These are phyloP conservation scores for Musa acuminata DNA, from an alignment of 176 grass and related monocot species.

Conservation along the genomic window DNA sequence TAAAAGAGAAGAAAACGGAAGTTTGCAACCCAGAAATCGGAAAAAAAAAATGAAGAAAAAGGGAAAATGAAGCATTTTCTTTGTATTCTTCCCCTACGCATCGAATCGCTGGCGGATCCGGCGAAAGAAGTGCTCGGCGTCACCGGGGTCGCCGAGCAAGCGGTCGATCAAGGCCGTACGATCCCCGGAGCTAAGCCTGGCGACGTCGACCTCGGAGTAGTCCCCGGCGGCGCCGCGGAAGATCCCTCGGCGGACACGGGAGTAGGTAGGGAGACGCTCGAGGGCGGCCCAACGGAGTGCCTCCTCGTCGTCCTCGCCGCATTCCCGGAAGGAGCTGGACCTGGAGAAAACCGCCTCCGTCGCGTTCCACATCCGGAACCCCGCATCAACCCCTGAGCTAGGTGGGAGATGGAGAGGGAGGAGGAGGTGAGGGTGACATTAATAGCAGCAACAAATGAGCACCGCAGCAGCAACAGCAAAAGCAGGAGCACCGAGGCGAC, in stretches of 20 bases:
- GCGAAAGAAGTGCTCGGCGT: conserved; percentile 74
- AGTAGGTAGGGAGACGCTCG: conserved; percentile 69
- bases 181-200: conserved; percentile 53
- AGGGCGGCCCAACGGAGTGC: conserved; percentile 73
- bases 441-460: neutral
- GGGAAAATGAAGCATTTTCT: neutral
- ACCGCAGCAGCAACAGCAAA: conserved; percentile 1
- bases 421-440: neutral
- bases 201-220: conserved; percentile 71
- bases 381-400: neutral
- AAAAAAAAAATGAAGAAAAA: neutral
- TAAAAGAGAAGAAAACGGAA: neutral
- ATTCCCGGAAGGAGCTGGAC: conserved; percentile 64
- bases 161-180: conserved; percentile 79
- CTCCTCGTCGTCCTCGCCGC: conserved; percentile 58
- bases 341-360: conserved; percentile 63
- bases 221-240: conserved; percentile 33
- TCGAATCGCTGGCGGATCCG: conserved; percentile 89
- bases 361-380: conserved; percentile 51
- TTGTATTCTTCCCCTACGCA: conserved; percentile 29
- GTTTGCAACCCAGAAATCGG: conserved; percentile 10
- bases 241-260: conserved; percentile 59
- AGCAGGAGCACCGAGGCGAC: neutral
- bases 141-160: conserved; percentile 63
- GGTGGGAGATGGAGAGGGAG: neutral